These are phyloP conservation scores for Tremella mesenterica DNA, from an alignment of 768 basidiomycete species.

Conservation along the genomic window DNA sequence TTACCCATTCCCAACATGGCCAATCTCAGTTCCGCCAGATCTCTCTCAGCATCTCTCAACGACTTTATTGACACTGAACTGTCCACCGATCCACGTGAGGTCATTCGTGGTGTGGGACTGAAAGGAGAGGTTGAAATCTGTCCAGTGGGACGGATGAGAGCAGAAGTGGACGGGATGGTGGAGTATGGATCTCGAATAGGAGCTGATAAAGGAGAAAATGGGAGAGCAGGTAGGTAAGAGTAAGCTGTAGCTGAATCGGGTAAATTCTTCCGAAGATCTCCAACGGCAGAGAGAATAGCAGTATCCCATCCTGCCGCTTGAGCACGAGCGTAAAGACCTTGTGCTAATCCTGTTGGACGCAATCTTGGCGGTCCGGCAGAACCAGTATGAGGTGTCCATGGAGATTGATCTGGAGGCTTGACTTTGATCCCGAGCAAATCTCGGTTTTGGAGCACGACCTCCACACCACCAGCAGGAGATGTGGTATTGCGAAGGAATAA, in stretches of 20 bases:
- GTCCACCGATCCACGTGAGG: conserved; percentile 14
- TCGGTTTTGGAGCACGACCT: conserved; percentile 71
- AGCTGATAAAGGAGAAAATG: conserved; percentile 27
- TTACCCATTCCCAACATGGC: conserved; percentile 44
- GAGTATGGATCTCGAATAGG: conserved; percentile 7
- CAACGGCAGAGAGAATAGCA: conserved; percentile 40
- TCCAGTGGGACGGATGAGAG: conserved; percentile 12
- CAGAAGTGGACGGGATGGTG: conserved; percentile 22
- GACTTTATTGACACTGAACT: conserved; percentile 15
- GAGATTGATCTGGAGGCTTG: conserved; percentile 50
- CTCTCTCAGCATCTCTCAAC: conserved; percentile 33
- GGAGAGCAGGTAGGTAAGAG: conserved; percentile 33
- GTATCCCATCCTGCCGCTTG: conserved; percentile 48
- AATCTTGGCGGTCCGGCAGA: conserved; percentile 8
- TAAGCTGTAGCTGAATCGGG: conserved; percentile 64
- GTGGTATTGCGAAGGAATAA: conserved; percentile 66
- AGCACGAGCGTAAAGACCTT: conserved; percentile 40
- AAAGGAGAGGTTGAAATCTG: conserved; percentile 10
- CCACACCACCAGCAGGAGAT: conserved; percentile 64
- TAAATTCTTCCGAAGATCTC: conserved; percentile 55
- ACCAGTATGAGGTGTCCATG: background rate
- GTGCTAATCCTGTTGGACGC: conserved; percentile 32
- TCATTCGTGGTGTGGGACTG: background rate
- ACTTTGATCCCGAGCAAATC: conserved; percentile 53
- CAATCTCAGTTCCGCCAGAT: conserved; percentile 39